These are phyloP conservation scores for Exutisphaerella laricina DNA, from an alignment of 2,329 filamentous ascomycete genomes.

Conservation along the genomic window DNA sequence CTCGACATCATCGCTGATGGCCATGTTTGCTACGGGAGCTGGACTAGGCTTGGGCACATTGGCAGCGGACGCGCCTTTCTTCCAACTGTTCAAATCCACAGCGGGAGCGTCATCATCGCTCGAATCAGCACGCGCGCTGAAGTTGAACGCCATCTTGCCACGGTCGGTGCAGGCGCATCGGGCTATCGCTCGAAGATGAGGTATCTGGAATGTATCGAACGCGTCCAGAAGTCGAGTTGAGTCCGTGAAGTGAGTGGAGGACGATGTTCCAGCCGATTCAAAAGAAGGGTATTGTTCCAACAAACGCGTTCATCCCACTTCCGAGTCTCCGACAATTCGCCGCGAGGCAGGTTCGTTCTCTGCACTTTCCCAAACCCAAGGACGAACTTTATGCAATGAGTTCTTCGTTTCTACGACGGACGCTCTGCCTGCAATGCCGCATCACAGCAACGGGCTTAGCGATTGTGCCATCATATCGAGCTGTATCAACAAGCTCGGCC, in stretches of 20 bases:
- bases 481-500: slow-evolving; percentile 59
- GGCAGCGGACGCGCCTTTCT: slow-evolving; percentile 12
- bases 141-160: slow-evolving; percentile 27
- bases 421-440: slow-evolving; percentile 12
- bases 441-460: not conserved
- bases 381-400: slow-evolving; percentile 5
- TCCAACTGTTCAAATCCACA: slow-evolving; percentile 27
- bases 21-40: slow-evolving; percentile 23
- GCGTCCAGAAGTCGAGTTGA: no score
- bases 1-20: slow-evolving; percentile 4
- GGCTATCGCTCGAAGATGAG: no score
- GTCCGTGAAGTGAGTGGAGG: no score
- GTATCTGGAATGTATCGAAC: no score
- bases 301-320: no score
- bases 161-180: no score
- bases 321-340: not conserved
- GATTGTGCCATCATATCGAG: slow-evolving; percentile 29
- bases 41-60: not conserved
- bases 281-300: no score
- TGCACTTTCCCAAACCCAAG: not conserved
- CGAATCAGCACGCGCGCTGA: slow-evolving; percentile 23
- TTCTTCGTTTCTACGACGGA: slow-evolving; percentile 5
- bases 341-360: not conserved
- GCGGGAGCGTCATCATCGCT: slow-evolving; percentile 23
- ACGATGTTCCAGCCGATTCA: no score